Base-by-base conservation (phyloP, 2,329 filamentous ascomycete species). In the Zymoseptoria ardabiliae region DNA sequence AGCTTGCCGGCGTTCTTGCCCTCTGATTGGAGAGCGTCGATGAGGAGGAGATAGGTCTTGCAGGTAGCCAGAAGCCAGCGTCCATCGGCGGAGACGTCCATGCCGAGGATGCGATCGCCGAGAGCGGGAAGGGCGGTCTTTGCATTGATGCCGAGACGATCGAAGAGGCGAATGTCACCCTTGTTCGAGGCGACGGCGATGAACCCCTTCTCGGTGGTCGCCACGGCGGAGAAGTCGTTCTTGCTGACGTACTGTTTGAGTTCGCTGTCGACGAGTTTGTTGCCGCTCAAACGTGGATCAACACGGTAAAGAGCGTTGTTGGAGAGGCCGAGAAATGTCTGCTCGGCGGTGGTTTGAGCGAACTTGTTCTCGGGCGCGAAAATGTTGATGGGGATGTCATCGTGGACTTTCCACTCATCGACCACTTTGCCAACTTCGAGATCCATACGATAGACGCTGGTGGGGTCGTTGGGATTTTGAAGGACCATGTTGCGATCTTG, bases 341-440 rank as follows among this genome's bases (percentile, higher is more conserved):
- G 91, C 72, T 96, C 91, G 61, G 87, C 86, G 0, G 91, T 97
- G 88, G 96, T 96, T 78, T 99, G 94, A 1, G 94, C 87, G 70
- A 97, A 99, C 84, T 99, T 99, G 61, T 88, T 96, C 74, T 97
- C 92, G 0, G 94, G 94, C 0, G 90, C 90, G 75, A 97, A 97
- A 9, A 87, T 94, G 57, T 90, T 86, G 62, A 97, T 90, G 0
- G 90, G 88, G 58, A 99, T 97, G 72, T 97, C 90, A 63, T 99
- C 93, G 71, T 99, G 93, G 13, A 99, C 84, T 68, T 96, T 96
- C 94, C 94, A 99, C 75, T 99, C 94, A 70, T 99, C 94, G 1
- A 97, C 91, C 41, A 99, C 90, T 77, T 97, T 97, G 66, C 94
- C 94, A 68, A 95, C 95, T 74, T 99, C 93, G 51, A 99, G 81